Conservation (phyloP, 768 basidiomycete species). For the Amanita fuliginea region DNA sequence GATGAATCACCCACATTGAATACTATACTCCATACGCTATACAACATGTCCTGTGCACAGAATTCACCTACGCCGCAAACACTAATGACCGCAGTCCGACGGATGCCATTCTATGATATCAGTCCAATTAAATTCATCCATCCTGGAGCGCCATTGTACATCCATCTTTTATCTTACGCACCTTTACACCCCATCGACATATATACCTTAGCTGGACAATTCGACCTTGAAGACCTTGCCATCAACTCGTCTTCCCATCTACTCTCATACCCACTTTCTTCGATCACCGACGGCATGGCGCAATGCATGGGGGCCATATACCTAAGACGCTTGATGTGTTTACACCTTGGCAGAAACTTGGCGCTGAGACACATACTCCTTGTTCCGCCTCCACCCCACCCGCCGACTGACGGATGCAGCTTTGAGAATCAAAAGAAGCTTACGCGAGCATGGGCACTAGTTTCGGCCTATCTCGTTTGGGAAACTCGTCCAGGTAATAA, state of each 20-base stretch:
- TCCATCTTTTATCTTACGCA: constrained; percentile 21
- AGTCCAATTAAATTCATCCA: constrained; percentile 14
- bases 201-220: constrained; percentile 27
- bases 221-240: constrained; percentile 26
- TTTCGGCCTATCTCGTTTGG: constrained; percentile 25
- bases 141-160: constrained; percentile 18
- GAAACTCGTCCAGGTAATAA: constrained; percentile 25
- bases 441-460: constrained; percentile 27
- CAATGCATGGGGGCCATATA: constrained; percentile 28
- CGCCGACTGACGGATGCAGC: constrained; percentile 17
- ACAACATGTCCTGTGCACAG: constrained; percentile 37
- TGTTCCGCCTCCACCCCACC: constrained; percentile 19
- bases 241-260: constrained; percentile 25
- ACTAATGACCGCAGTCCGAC: constrained; percentile 31
- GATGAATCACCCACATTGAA: constrained; percentile 38
- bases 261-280: constrained; percentile 20
- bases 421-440: constrained; percentile 23
- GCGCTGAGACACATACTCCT: constrained; percentile 23
- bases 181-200: constrained; percentile 25
- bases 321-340: constrained; percentile 26
- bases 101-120: constrained; percentile 18
- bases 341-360: constrained; percentile 24
- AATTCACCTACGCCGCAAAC: constrained; percentile 40
- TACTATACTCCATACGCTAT: constrained; percentile 43
- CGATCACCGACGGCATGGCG: constrained; percentile 26